Base-by-base conservation (phyloP, 352 stramenopile genomes). In the Pythium phragmitis region DNA sequence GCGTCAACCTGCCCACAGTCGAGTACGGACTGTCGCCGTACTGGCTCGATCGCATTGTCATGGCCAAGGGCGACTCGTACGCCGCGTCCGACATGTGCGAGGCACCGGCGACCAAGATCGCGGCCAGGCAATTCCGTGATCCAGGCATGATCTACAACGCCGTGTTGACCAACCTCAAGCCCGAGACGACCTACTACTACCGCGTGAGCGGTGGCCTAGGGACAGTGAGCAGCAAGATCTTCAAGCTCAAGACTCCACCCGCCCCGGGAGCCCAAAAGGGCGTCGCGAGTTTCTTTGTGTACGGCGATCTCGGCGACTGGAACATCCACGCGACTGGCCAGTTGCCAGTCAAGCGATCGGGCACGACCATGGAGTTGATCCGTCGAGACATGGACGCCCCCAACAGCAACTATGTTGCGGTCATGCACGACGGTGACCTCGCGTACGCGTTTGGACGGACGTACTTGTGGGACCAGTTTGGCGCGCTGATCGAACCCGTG, bases 351-450 rank as follows among this genome's bases (percentile, higher is more conserved):
- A 30, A 30, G 26, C 26, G 26, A 30, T 30, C 26, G 26, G 26
- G 26, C 26, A 30, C 26, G 26, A 30, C 26, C 26, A 30, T 30
- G 26, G 26, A 30, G 26, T 30, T 30, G 26, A 30, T 30, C 26
- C 26, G 26, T 30, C 26, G 26, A 30, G 26, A 30, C 26, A 30
- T 30, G 26, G 26, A 30, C 26, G 26, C 26, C 0, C 26, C 26
- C 26, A 30, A 30, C 26, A 30, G 26, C 21, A 78, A 88, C 51
- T 70, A 79, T 39, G 63, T 70, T n/a, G 80, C 48, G 1, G 73
- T 87, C 16, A 68, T 93, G 67, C 82, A 92, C 57, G 69, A 89
- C 46, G 85, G 85, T n/a, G 85, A 93, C 60, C 57, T 88, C 28
- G 77, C 69, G 57, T 94, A 94, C 60, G 82, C 88, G 17, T 61